Conservation (phyloP, 495 filamentous ascomycete genomes). For the Penicillium chermesinum region DNA sequence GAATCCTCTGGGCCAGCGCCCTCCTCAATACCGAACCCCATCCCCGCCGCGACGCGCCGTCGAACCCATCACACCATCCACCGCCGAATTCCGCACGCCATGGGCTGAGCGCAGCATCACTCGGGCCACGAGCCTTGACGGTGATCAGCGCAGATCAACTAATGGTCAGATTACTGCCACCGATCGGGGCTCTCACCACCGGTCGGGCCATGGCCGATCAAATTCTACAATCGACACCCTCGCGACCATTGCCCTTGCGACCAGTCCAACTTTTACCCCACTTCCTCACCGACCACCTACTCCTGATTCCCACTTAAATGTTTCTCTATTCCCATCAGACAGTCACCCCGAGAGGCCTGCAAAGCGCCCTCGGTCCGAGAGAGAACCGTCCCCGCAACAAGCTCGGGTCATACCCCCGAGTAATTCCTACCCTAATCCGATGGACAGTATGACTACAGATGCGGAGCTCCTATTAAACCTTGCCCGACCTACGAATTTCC, state of each 20-base stretch:
- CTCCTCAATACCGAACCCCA: constrained; percentile 49
- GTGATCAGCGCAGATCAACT: constrained; percentile 23
- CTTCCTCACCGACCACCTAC: constrained; percentile 33
- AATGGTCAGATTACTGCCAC: constrained; percentile 13
- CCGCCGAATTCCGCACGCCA: constrained; percentile 28
- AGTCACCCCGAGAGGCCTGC: constrained; percentile 44
- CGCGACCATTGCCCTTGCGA: constrained; percentile 51
- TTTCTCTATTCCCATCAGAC: constrained; percentile 33
- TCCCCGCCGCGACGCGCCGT: constrained; percentile 51
- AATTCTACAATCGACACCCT: constrained; percentile 50
- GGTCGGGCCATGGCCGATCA: constrained; percentile 43
- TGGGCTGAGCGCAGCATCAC: constrained; percentile 30
- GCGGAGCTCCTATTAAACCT: constrained; percentile 50
- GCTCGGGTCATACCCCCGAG: constrained; percentile 33
- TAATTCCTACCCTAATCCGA: constrained; percentile 36
- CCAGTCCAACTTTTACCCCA: constrained; percentile 41
- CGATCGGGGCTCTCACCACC: constrained; percentile 25
- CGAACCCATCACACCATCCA: constrained; percentile 47
- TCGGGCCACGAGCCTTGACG: constrained; percentile 25
- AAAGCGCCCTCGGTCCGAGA: constrained; percentile 59
- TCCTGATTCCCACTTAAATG: constrained; percentile 20
- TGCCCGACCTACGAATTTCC: constrained; percentile 36
- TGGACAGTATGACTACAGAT: constrained; percentile 48
- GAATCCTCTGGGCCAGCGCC: constrained; percentile 35
- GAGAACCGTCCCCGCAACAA: constrained; percentile 45